Conservation (phyloP, 495 filamentous ascomycete genomes). For the Xylaria venustula region DNA sequence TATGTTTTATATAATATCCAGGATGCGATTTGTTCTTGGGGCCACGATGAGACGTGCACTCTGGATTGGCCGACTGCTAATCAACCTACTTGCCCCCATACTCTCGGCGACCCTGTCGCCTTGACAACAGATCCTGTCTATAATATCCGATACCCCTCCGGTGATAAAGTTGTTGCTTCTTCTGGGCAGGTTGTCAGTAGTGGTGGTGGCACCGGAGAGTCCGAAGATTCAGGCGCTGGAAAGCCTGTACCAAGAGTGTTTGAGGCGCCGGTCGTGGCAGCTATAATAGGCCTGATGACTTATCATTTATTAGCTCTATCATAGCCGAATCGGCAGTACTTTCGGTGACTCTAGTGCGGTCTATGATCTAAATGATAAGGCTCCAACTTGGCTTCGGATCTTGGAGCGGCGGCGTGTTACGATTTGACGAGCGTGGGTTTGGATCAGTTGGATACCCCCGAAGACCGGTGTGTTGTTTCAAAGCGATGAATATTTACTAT, state of each 20-base stretch:
- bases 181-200: slow-evolving; percentile 31
- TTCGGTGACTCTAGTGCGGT: neutral
- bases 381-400: neutral
- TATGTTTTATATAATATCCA: slow-evolving; percentile 34
- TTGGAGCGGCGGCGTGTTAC: neutral
- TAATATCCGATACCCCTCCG: slow-evolving; percentile 46
- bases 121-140: slow-evolving; percentile 42
- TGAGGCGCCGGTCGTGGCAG: neutral
- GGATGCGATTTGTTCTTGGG: slow-evolving; percentile 30
- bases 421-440: slow-evolving; percentile 3
- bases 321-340: neutral
- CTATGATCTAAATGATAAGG: neutral
- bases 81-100: slow-evolving; percentile 39
- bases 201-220: neutral
- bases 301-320: neutral
- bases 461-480: neutral
- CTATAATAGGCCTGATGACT: slow-evolving; percentile 4
- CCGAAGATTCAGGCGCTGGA: neutral
- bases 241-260: neutral
- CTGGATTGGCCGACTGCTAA: slow-evolving; percentile 48
- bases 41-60: slow-evolving; percentile 42
- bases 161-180: slow-evolving; percentile 38
- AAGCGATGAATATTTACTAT: slow-evolving; percentile 6
- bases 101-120: slow-evolving; percentile 33
- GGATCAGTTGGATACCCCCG: slow-evolving; percentile 9